phyloP scores from a whole-genome alignment of 2,329 filamentous ascomycete species.

The Monosporascus sp. region DNA sequence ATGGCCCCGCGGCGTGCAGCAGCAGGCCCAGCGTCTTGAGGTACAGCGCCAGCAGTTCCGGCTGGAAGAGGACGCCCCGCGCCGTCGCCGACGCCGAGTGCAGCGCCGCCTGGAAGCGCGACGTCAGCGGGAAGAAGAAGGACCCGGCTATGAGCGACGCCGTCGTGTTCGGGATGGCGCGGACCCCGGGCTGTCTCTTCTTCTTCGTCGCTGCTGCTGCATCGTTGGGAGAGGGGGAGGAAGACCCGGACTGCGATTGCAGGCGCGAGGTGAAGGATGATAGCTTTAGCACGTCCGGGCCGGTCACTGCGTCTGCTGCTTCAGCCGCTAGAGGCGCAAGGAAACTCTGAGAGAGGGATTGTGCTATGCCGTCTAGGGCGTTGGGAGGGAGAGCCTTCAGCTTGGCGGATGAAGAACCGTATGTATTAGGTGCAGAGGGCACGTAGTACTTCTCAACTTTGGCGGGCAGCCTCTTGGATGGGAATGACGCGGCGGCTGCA shows the following conservation, averaged over 20 bases:
- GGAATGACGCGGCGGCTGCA: conserved; percentile 54
- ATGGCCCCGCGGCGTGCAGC: conserved; percentile 76
- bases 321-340: conserved; percentile 76
- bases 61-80: conserved; percentile 62
- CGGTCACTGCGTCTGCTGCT: conserved; percentile 73
- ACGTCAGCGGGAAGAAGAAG: conserved; percentile 84
- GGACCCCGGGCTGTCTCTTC: conserved; percentile 32
- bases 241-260: conserved; percentile 43
- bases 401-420: conserved; percentile 24
- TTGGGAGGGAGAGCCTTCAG: conserved; percentile 50
- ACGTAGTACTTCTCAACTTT: conserved; percentile 68
- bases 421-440: conserved; percentile 19
- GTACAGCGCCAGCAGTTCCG: conserved; percentile 71
- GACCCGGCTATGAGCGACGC: conserved; percentile 67
- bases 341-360: conserved; percentile 63
- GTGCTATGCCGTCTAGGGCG: conserved; percentile 63
- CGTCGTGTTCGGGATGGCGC: conserved; percentile 68
- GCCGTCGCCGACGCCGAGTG: conserved; percentile 34
- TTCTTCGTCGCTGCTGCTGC: conserved; percentile 25
- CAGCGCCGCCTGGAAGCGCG: conserved; percentile 67
- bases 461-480: conserved; percentile 72
- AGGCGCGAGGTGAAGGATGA: conserved; percentile 81
- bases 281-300: conserved; percentile 81
- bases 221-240: conserved; percentile 21
- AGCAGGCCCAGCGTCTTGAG: conserved; percentile 82